Evolutionary conservation across 2,329 filamentous ascomycete species (phyloP).

Genomic region (Nectriaceae sp.): DNA sequence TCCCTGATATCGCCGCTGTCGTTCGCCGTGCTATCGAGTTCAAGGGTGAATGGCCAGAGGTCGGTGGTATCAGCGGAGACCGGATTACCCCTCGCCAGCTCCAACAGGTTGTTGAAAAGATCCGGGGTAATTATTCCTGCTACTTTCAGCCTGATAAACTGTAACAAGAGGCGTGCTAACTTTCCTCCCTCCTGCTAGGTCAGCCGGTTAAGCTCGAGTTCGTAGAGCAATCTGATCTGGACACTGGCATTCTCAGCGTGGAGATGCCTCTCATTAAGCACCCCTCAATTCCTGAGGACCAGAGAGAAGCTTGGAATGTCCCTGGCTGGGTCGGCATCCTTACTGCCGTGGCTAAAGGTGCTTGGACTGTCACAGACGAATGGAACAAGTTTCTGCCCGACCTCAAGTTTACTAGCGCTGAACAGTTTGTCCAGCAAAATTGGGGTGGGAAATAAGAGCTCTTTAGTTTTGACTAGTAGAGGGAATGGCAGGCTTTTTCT

Average conservation of each 20-base stretch:
- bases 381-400: slow-evolving; percentile 47
- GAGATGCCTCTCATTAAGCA: slow-evolving; percentile 21
- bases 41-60: slow-evolving; percentile 41
- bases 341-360: slow-evolving; percentile 33
- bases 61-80: slow-evolving; percentile 42
- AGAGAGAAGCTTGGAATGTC: slow-evolving; percentile 18
- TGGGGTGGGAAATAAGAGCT: not conserved
- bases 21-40: slow-evolving; percentile 43
- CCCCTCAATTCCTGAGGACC: slow-evolving; percentile 19
- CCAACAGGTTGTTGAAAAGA: slow-evolving; percentile 37
- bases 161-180: not conserved
- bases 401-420: slow-evolving; percentile 40
- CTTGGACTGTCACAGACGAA: slow-evolving; percentile 41
- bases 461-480: no score
- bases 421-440: slow-evolving; percentile 38
- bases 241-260: slow-evolving; percentile 15
- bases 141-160: slow-evolving; percentile 23
- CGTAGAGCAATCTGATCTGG: slow-evolving; percentile 8
- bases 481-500: no score
- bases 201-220: slow-evolving; percentile 7
- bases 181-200: not conserved
- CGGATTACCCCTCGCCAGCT: slow-evolving; percentile 35
- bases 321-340: slow-evolving; percentile 36
- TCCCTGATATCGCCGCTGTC: slow-evolving; percentile 41
- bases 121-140: slow-evolving; percentile 37